Evolutionary conservation across 2,329 filamentous ascomycete genomes (phyloP).

Genomic region (Sporothrix sp.): DNA sequence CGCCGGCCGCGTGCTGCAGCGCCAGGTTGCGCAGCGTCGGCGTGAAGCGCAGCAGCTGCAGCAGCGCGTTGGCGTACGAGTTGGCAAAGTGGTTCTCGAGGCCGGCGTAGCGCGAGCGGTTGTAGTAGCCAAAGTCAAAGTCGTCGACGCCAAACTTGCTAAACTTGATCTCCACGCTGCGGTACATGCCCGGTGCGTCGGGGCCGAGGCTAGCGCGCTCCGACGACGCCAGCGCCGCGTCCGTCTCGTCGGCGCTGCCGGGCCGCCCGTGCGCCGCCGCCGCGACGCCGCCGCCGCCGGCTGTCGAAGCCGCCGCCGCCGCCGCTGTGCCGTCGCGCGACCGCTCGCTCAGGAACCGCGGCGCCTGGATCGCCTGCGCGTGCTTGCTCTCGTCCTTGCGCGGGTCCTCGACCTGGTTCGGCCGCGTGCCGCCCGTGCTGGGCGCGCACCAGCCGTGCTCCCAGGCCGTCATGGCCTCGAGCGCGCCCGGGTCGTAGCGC

Average conservation of each 20-base stretch:
- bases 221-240: slow-evolving; percentile 55
- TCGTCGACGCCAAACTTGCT: slow-evolving; percentile 99
- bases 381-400: slow-evolving; percentile 48
- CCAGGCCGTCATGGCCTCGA: slow-evolving; percentile 57
- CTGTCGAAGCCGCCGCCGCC: no score
- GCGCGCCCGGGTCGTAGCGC: slow-evolving; percentile 61
- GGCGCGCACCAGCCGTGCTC: slow-evolving; percentile 72
- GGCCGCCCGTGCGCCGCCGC: no score
- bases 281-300: no score
- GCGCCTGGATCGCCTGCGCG: slow-evolving; percentile 58
- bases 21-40: slow-evolving; percentile 80
- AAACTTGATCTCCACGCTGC: slow-evolving; percentile 95
- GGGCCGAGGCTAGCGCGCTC: slow-evolving; percentile 66
- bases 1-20: slow-evolving; percentile 76
- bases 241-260: slow-evolving; percentile 44
- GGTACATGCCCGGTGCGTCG: slow-evolving; percentile 81
- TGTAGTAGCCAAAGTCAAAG: slow-evolving; percentile 97
- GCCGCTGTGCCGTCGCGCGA: slow-evolving; percentile 59
- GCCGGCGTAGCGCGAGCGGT: slow-evolving; percentile 83
- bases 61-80: slow-evolving; percentile 85
- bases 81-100: slow-evolving; percentile 95
- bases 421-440: slow-evolving; percentile 60
- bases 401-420: slow-evolving; percentile 78
- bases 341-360: slow-evolving; percentile 93
- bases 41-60: slow-evolving; percentile 88